Base-by-base conservation (phyloP, 2,329 filamentous ascomycete genomes). In the Nemania sp. region DNA sequence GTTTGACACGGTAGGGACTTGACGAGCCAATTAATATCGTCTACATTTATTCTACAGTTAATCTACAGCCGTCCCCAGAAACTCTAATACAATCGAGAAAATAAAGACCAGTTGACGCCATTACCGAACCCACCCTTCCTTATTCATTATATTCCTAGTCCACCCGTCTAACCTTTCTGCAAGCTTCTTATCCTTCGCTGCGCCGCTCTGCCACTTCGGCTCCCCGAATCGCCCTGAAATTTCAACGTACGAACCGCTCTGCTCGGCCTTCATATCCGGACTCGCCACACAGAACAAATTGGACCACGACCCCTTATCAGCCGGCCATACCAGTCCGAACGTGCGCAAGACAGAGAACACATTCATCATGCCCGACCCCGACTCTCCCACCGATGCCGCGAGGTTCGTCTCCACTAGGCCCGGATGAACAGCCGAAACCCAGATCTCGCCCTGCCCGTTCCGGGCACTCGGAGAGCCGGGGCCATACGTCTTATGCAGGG, bases 401-500 rank as follows among this genome's bases (percentile, higher is more conserved):
- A 79, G 55, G 43, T 77, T 75, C 43, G 75, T 80, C 38, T 80
- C 74, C 0, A 82, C 79, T 10, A 81, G 24, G n/a, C 81, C 81
- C 5, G 81, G 81, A 70, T 82, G 80, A 51, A 83, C 77, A 24
- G 74, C 73, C n/a, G 78, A 73, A 15, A 73, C 67, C 77, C 79
- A 81, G 66, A 83, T 80, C 71, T 82, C 79, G 43, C 79, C 80
- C 45, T 77, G 70, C 1, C 73, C 76, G 20, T 66, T 70, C 43
- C 56, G 64, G 26, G 77, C 73, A 29, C 72, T 70, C 13, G 63
- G 51, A 38, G 77, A 79, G 13, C 74, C 77, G 18, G 73, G 74
- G 70, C 80, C 79, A 67, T 82, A 79, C 22, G 26, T 65, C 61
- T 74, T 75, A 61, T 81, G 69, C 54, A 83, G 66, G 6, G 75